phyloP scores from a whole-genome alignment of 306 rosid species.

The Vigna hirtella region DNA sequence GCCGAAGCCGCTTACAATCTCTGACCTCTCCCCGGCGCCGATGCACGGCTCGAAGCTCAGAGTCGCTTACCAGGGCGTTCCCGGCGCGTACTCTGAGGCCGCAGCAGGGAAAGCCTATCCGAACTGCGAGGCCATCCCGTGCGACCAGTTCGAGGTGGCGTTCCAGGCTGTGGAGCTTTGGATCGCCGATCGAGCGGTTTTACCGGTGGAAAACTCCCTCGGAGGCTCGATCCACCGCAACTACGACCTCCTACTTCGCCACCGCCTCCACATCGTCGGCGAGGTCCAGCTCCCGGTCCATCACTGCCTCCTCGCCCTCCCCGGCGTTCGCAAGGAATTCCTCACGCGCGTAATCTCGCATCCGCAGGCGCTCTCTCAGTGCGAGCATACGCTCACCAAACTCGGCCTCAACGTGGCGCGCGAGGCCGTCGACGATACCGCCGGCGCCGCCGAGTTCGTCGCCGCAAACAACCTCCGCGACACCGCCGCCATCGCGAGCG shows the following conservation, averaged over 20 bases:
- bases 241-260: constrained; percentile 96
- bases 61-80: constrained; percentile 95
- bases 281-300: constrained; percentile 93
- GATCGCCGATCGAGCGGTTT: constrained; percentile 95
- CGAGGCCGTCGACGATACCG: constrained; percentile 95
- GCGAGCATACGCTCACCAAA: constrained; percentile 80
- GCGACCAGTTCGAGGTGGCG: constrained; percentile 97
- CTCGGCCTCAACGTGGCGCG: constrained; percentile 88
- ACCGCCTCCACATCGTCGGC: constrained; percentile 97
- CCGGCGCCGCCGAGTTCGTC: constrained; percentile 87
- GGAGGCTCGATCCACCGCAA: constrained; percentile 97
- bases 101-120: constrained; percentile 97
- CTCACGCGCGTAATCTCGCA: constrained; percentile 87
- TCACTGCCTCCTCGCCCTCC: constrained; percentile 93
- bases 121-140: constrained; percentile 94
- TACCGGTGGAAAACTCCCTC: constrained; percentile 90
- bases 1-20: constrained; percentile 74
- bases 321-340: constrained; percentile 79
- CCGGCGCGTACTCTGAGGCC: constrained; percentile 97
- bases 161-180: constrained; percentile 96
- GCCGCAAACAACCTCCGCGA: constrained; percentile 74
- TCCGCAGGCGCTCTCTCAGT: constrained; percentile 92
- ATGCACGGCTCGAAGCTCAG: constrained; percentile 93
- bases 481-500: constrained; percentile 87
- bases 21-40: constrained; percentile 94